Base-by-base conservation (phyloP, 768 basidiomycete species). In the Naganishia vaughanmartiniae region DNA sequence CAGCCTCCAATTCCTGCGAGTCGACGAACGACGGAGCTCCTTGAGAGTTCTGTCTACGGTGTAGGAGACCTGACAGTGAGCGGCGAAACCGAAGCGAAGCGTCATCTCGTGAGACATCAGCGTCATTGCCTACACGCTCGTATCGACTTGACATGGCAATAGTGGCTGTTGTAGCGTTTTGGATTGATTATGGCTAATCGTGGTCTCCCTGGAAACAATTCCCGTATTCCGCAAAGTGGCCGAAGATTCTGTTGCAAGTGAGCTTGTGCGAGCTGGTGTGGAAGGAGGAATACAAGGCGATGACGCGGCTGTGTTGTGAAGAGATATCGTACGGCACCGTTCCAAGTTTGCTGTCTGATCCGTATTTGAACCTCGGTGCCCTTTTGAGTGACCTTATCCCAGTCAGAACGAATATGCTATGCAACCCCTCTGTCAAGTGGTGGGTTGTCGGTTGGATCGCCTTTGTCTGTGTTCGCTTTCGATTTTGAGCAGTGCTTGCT, bases 1-100 rank as follows among this genome's bases (percentile, higher is more conserved):
- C 89, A 34, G 88, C 90, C 75, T 90, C 86, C 77, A 92, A 86
- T 80, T 92, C 90, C 54, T 74, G 70, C 3, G 80, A 73, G 73
- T 79, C 77, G 31, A 78, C 76, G n/a, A 34, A 68, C 9, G 57
- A 58, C n/a, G 39, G 34, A 36, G 58, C 24, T 28, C 24, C 36
- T 2, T 63, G 60, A 28, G 60, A 63, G 14, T 45, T 11, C 17
- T 63, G 60, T 21, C 60, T 39, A 15, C 26, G 39, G 14, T 26
- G 26, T 15, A 26, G 42, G 17, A 28, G 46, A 28, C 24, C n/a
- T 4, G 42, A 42, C 15, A 26, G 19, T 6, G 48, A 51, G n/a
- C 21, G 48, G n/a, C 24, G 48, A 51, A 42, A 63, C 39, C 39
- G 57, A 24, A 33, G 33, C 2, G 57, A 58, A 33, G 34, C 31